Percentiles rank a stretch among this genome's conserved stretches.
phyloP scores from a whole-genome alignment of 352 stramenopile species.

The Pythium dissimile region DNA sequence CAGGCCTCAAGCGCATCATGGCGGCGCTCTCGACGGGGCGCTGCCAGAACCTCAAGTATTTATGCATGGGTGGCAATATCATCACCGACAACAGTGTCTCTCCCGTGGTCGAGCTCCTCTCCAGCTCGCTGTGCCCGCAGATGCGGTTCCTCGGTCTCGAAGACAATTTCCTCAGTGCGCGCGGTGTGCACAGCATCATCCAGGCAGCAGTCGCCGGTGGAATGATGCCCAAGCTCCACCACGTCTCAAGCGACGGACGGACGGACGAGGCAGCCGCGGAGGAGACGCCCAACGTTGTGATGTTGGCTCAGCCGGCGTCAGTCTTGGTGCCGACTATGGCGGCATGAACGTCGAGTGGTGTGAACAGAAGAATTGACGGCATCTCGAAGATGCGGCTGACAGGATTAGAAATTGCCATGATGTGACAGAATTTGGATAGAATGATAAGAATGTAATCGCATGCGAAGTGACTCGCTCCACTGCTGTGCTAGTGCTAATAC shows the following conservation, averaged over 20 bases:
- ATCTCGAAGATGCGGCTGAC: too few relatives aligned
- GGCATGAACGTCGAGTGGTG: neutral
- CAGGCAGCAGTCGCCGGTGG: constrained; percentile 62
- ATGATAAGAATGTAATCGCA: neutral
- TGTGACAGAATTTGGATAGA: neutral
- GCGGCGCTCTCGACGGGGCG: constrained; percentile 41
- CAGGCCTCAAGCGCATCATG: constrained; percentile 72
- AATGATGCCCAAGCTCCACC: constrained; percentile 84
- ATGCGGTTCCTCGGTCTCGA: constrained; percentile 79
- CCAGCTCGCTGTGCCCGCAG: constrained; percentile 57
- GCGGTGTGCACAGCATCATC: constrained; percentile 74
- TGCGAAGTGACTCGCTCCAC: too few relatives aligned
- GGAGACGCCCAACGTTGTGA: neutral
- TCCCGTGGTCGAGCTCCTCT: constrained; percentile 58
- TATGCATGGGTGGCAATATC: constrained; percentile 85
- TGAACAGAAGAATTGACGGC: too few relatives aligned
- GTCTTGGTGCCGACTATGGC: constrained; percentile 10
- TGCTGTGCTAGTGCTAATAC: too few relatives aligned
- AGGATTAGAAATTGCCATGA: neutral
- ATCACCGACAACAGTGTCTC: constrained; percentile 82
- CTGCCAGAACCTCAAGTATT: constrained; percentile 67
- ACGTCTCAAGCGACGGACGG: constrained; percentile 54
- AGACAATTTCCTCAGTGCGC: constrained; percentile 78
- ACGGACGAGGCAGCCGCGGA: constrained; percentile 8
- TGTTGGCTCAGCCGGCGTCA: neutral